Evolutionary conservation across 768 basidiomycete genomes (phyloP).

Genomic region (Pleurotus ostreatus): DNA sequence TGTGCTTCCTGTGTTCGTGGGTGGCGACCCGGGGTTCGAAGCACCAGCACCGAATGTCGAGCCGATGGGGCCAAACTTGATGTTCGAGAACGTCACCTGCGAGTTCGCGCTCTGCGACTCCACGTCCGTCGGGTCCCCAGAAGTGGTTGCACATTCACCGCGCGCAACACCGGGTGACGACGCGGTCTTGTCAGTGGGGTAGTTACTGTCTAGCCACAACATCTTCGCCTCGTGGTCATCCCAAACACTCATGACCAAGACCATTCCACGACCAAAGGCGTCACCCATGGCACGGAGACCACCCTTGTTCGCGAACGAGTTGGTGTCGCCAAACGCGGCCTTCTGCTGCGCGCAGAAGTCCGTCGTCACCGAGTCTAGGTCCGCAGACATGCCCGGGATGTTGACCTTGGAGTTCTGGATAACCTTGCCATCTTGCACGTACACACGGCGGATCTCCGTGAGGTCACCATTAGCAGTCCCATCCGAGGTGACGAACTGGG

Average conservation of each 20-base stretch:
- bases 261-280: conserved; percentile 29
- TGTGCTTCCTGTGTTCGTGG: conserved; percentile 16
- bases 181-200: conserved; percentile 21
- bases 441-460: conserved; percentile 39
- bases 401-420: conserved; percentile 35
- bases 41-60: neutral
- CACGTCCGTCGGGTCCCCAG: conserved; percentile 31
- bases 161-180: conserved; percentile 28
- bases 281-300: conserved; percentile 21
- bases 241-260: conserved; percentile 34
- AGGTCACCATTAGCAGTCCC: conserved; percentile 33
- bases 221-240: conserved; percentile 36
- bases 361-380: conserved; percentile 29
- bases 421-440: conserved; percentile 39
- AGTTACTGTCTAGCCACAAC: conserved; percentile 38
- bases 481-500: conserved; percentile 40
- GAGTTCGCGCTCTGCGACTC: conserved; percentile 26
- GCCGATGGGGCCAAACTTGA: conserved; percentile 36
- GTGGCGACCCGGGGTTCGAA: conserved; percentile 10
- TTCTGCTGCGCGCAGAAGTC: conserved; percentile 24
- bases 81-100: conserved; percentile 37
- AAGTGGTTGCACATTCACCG: conserved; percentile 35
- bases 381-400: conserved; percentile 14
- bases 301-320: conserved; percentile 27
- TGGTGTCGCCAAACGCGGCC: conserved; percentile 28